A percentile compares a stretch with the other conserved stretches of the same genome.
These are phyloP conservation scores for Angomonas ambiguus DNA, from an alignment of 208 protist genomes.

Conservation along the genomic window DNA sequence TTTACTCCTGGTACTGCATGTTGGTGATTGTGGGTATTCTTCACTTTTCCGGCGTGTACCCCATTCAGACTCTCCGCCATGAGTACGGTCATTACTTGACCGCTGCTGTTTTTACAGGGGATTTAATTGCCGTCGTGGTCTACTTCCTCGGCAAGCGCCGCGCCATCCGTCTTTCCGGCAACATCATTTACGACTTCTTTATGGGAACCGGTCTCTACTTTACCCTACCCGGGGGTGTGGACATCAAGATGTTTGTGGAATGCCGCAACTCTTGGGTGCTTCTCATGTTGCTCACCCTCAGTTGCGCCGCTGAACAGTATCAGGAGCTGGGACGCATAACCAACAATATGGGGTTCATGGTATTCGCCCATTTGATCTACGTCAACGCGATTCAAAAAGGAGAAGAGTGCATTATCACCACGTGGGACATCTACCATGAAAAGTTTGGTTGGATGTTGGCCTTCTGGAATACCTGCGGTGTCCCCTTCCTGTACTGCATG, in stretches of 20 bases:
- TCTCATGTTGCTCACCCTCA: slow-evolving; percentile 91
- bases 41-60: slow-evolving; percentile 69
- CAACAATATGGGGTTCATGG: slow-evolving; percentile 88
- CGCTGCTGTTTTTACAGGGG: slow-evolving; percentile 65
- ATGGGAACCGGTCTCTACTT: slow-evolving; percentile 91
- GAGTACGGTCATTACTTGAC: slow-evolving; percentile 79
- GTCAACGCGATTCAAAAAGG: slow-evolving; percentile 93
- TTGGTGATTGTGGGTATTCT: slow-evolving; percentile 50
- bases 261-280: slow-evolving; percentile 93
- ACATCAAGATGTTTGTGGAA: slow-evolving; percentile 93
- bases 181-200: slow-evolving; percentile 94
- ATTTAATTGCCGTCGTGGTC: slow-evolving; percentile 66
- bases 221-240: slow-evolving; percentile 86
- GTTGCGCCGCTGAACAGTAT: slow-evolving; percentile 86
- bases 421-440: slow-evolving; percentile 96
- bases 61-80: slow-evolving; percentile 50
- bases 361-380: slow-evolving; percentile 93
- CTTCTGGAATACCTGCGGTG: slow-evolving; percentile 95
- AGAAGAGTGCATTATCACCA: slow-evolving; percentile 92
- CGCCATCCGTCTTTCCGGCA: slow-evolving; percentile 84
- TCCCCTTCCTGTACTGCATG: slow-evolving; percentile 94
- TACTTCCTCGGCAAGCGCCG: slow-evolving; percentile 60
- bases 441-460: slow-evolving; percentile 94
- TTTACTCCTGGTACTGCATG: slow-evolving; percentile 79
- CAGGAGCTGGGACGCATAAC: slow-evolving; percentile 74